These are phyloP conservation scores for Coemansia pectinata DNA, from an alignment of 192 early-diverging fungal species.

Conservation along the genomic window DNA sequence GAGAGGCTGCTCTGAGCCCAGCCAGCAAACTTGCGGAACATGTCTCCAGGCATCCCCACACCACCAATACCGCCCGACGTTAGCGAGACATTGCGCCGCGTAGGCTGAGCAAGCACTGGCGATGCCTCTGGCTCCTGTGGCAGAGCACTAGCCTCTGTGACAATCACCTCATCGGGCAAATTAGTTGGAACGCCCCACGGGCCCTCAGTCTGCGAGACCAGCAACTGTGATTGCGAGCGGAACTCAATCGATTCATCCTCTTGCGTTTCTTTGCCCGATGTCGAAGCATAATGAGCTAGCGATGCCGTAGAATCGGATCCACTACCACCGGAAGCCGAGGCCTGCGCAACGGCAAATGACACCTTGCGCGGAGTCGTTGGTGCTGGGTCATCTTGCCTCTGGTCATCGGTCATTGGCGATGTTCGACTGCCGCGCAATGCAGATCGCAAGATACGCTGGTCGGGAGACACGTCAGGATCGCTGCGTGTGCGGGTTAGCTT, in stretches of 20 bases:
- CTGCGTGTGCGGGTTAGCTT: slow-evolving; percentile 29
- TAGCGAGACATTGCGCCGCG: slow-evolving; percentile 3
- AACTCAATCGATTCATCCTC: slow-evolving; percentile 20
- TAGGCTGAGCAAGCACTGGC: background rate
- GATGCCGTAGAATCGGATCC: background rate
- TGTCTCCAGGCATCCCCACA: slow-evolving; percentile 30
- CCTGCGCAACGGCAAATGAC: slow-evolving; percentile 12
- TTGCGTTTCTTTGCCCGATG: background rate
- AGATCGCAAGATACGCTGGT: slow-evolving; percentile 20
- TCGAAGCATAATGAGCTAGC: background rate
- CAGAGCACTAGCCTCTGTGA: background rate
- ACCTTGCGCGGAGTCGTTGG: slow-evolving; percentile 15
- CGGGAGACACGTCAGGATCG: slow-evolving; percentile 13
- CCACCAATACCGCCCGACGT: slow-evolving; percentile 15
- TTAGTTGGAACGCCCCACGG: background rate
- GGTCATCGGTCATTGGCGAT: background rate
- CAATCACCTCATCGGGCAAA: background rate
- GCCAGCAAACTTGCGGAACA: slow-evolving; percentile 35
- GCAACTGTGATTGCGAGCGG: slow-evolving; percentile 1
- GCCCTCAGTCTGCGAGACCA: background rate
- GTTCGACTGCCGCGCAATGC: slow-evolving; percentile 26
- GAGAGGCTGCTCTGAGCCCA: slow-evolving; percentile 31
- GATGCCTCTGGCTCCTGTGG: background rate
- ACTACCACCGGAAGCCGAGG: background rate
- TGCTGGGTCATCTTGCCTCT: background rate